Base-by-base conservation (phyloP, 495 filamentous ascomycete genomes). In the Neurospora pannonica region DNA sequence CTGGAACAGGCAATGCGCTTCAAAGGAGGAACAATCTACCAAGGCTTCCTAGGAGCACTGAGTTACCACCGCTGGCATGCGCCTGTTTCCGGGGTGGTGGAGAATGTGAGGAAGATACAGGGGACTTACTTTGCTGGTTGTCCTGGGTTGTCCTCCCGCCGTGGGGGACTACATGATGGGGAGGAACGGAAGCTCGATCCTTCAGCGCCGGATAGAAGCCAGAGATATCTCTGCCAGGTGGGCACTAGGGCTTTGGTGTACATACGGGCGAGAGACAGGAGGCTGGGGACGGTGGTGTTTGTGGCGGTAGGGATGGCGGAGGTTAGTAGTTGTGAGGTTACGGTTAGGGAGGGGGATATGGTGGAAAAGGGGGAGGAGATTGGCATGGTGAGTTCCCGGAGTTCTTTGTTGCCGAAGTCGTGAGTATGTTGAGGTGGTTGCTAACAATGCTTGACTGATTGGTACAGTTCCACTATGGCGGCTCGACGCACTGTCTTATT, bases 11-110 rank as follows among this genome's bases (percentile, higher is more conserved):
- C 48, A 24, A 15, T 62, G 54, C 24, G 28, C 24, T 87, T 84
- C 71, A 78, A 76, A 5, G 82, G 83, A 36, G 85, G 84, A 0
- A 79, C 82, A 3, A 78, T 86, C 54, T 83, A 82, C 42, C 84
- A 83, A 75, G 82, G 84, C 28, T 79, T 84, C 31, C 75, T 88
- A 0, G 79, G 78, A 7, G 81, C 84, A 8, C 83, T 83, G 72
- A 83, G 87, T 76, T 87, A 88, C 70, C 86, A 87, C 73, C 83
- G 86, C 38, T 85, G 83, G 79, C 86, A 87, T 75, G 80, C 81
- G 5, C 86, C 86, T 2, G 81, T 87, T 7, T 74, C 76, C 0
- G 85, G 84, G 1, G 79, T 42, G 19, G 80, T 86, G 31, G 77
- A 74, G 69, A 62, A 71, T 17, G 78, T 81, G 67, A 79, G 75